Percentiles rank a stretch among this genome's conserved stretches.
Evolutionary conservation across 148 eudicot species (phyloP).

Genomic region (Linanthus parryae): DNA sequence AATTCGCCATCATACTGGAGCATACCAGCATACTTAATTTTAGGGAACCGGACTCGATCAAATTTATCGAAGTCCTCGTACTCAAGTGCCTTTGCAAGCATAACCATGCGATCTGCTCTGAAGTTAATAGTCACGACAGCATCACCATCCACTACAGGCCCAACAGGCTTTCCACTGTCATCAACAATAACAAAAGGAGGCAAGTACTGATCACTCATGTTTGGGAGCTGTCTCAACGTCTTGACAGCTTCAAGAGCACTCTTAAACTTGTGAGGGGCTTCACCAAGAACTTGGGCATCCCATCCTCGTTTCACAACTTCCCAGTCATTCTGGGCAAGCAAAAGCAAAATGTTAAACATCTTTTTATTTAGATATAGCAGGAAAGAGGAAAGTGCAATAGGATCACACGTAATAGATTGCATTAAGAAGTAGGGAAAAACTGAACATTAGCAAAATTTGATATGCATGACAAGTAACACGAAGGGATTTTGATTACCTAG

Average conservation of each 20-base stretch:
- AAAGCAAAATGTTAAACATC: no score
- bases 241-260: constrained; percentile 75
- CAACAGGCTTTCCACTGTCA: constrained; percentile 72
- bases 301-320: constrained; percentile 95
- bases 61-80: constrained; percentile 76
- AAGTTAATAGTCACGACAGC: constrained; percentile 89
- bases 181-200: constrained; percentile 91
- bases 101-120: constrained; percentile 94
- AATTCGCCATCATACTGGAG: constrained; percentile 92
- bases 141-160: constrained; percentile 91
- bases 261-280: constrained; percentile 84
- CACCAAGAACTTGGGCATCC: constrained; percentile 99
- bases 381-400: no score
- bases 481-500: no score
- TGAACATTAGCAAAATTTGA: no score
- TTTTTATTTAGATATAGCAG: no score
- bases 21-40: constrained; percentile 51
- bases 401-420: no score
- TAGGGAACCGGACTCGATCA: constrained; percentile 25
- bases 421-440: no score
- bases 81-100: constrained; percentile 91
- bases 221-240: constrained; percentile 58
- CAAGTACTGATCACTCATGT: constrained; percentile 67
- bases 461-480: no score
- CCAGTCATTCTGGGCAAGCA: no score